A percentile compares a stretch with the other conserved stretches of the same genome.
phyloP scores from a whole-genome alignment of 2,329 filamentous ascomycete genomes.

The Orbilia quercus region DNA sequence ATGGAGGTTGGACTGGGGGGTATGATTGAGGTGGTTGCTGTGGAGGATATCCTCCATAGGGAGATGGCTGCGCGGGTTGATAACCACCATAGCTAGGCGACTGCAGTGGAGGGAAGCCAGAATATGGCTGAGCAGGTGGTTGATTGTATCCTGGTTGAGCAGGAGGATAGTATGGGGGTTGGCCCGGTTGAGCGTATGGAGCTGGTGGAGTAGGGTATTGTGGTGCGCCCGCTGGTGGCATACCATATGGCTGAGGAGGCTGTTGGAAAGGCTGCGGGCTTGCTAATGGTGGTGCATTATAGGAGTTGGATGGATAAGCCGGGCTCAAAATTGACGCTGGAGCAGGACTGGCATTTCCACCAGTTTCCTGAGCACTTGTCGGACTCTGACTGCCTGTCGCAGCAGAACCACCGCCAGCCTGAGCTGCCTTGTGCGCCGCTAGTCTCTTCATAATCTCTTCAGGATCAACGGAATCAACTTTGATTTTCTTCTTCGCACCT shows the following conservation, averaged over 20 bases:
- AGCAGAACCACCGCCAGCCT: conserved; percentile 71
- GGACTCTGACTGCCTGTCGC: conserved; percentile 69
- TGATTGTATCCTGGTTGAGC: conserved; percentile 60
- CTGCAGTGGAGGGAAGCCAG: conserved; percentile 49
- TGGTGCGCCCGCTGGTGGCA: conserved; percentile 17
- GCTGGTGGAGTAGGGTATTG: conserved; percentile 58
- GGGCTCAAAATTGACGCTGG: conserved; percentile 56
- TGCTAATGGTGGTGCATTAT: conserved; percentile 66
- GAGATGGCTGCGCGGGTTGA: conserved; percentile 66
- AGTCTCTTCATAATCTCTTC: conserved; percentile 83
- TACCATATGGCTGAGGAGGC: conserved; percentile 27
- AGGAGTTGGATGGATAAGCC: conserved; percentile 63
- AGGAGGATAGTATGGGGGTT: conserved; percentile 66
- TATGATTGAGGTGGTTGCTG: conserved; percentile 55
- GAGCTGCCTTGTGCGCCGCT: conserved; percentile 78
- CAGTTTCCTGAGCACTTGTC: conserved; percentile 67
- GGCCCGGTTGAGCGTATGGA: conserved; percentile 61
- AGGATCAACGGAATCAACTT: conserved; percentile 77
- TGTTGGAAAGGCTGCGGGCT: conserved; percentile 50
- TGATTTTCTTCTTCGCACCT: conserved; percentile 74
- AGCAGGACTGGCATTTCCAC: conserved; percentile 67
- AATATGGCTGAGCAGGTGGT: conserved; percentile 36
- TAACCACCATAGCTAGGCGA: conserved; percentile 63
- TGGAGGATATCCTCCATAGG: conserved; percentile 64
- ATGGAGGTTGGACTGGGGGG: conserved; percentile 48